Evolutionary conservation across 2,329 filamentous ascomycete species (phyloP).

Genomic region (Hypoxylon sp.): DNA sequence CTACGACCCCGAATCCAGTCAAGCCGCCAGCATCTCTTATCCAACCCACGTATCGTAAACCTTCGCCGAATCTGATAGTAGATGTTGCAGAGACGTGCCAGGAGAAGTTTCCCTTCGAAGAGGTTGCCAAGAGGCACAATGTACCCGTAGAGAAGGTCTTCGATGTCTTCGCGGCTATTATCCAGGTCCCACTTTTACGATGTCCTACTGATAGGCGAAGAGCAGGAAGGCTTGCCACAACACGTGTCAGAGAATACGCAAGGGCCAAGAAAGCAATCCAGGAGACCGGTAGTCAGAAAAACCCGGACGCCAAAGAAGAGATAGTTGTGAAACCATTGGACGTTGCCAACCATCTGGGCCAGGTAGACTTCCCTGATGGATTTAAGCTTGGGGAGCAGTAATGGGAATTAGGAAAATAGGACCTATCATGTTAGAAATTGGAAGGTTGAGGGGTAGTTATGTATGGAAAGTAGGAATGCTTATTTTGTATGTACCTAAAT

Average conservation of each 20-base stretch:
- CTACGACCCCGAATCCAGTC: constrained; percentile 30
- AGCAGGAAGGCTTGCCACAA: constrained; percentile 59
- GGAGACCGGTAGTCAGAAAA: constrained; percentile 28
- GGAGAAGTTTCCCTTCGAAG: constrained; percentile 62
- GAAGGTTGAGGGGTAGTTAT: neutral
- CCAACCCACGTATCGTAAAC: constrained; percentile 55
- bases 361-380: constrained; percentile 46
- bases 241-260: constrained; percentile 61
- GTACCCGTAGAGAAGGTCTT: constrained; percentile 61
- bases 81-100: constrained; percentile 66
- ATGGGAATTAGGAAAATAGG: neutral
- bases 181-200: constrained; percentile 64
- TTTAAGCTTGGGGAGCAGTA: constrained; percentile 36
- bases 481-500: constrained; percentile 15
- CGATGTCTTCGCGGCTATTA: constrained; percentile 64
- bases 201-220: constrained; percentile 62
- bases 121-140: constrained; percentile 62
- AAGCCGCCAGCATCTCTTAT: constrained; percentile 50
- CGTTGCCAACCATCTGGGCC: constrained; percentile 49
- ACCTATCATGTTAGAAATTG: constrained; percentile 2
- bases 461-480: neutral
- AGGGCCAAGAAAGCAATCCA: constrained; percentile 59
- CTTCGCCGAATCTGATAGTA: constrained; percentile 59
- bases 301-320: constrained; percentile 13
- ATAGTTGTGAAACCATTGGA: constrained; percentile 37